These are phyloP conservation scores for Malassezia nana DNA, from an alignment of 1,284 basidiomycete species.

Conservation along the genomic window DNA sequence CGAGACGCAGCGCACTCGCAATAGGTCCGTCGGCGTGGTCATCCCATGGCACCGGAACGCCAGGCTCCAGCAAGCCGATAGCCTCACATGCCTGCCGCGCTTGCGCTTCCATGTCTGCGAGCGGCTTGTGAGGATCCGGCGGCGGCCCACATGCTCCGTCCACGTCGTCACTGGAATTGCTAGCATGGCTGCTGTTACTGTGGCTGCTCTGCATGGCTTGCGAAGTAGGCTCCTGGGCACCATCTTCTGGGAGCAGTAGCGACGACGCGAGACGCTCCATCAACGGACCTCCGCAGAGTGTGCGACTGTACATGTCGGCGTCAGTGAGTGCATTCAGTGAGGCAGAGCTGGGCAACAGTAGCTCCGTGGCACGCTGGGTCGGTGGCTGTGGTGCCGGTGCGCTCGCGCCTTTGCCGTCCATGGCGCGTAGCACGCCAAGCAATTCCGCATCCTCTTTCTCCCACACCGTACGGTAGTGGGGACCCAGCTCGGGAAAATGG, in stretches of 20 bases:
- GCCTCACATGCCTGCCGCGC: constrained; percentile 9
- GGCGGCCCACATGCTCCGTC: constrained; percentile 47
- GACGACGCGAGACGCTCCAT: constrained; percentile 14
- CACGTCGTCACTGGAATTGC: background rate
- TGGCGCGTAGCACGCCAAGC: constrained; percentile 3
- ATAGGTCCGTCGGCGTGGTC: constrained; percentile 74
- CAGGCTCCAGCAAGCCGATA: constrained; percentile 10
- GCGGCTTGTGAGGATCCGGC: constrained; percentile 8
- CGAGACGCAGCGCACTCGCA: constrained; percentile 73
- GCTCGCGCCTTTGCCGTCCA: constrained; percentile 10
- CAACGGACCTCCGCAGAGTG: constrained; percentile 4
- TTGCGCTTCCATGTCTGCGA: constrained; percentile 9
- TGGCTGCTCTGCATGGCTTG: background rate
- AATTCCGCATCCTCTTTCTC: constrained; percentile 67
- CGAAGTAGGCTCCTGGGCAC: background rate
- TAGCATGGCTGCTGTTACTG: background rate
- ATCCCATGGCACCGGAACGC: constrained; percentile 31
- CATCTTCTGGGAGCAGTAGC: constrained; percentile 59
- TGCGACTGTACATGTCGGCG: constrained; percentile 13
- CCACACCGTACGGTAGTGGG: constrained; percentile 78
- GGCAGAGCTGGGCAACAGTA: background rate
- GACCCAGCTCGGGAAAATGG: constrained; percentile 72
- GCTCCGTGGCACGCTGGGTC: background rate
- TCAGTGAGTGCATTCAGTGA: constrained; percentile 1
- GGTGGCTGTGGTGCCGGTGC: constrained; percentile 7